Conservation (phyloP, 2,329 filamentous ascomycete species). For the Fusarium globosum region DNA sequence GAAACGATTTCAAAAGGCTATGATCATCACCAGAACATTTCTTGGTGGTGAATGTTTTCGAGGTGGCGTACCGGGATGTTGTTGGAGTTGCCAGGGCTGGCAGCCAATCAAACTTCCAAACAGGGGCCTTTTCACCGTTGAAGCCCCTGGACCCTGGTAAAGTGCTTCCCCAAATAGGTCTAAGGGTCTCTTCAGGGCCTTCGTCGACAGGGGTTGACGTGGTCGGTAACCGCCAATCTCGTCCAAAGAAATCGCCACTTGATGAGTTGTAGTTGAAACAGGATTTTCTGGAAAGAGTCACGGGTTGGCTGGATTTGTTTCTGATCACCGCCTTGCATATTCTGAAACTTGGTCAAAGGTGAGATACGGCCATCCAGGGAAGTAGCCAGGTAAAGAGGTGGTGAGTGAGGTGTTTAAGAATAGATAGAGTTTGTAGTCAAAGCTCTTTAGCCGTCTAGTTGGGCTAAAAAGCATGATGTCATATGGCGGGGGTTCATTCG, state of each 20-base stretch:
- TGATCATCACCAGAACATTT: conserved; percentile 34
- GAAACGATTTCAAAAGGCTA: conserved; percentile 35
- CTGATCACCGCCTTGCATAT: conserved; percentile 36
- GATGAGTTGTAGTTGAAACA: conserved; percentile 33
- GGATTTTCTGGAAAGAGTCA: conserved; percentile 37
- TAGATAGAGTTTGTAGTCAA: background rate
- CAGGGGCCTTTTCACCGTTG: conserved; percentile 15
- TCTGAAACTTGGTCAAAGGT: conserved; percentile 35
- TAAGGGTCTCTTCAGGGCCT: conserved; percentile 25
- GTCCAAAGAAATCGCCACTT: conserved; percentile 34
- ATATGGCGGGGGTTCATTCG: conserved; percentile 7
- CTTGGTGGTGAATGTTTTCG: conserved; percentile 29
- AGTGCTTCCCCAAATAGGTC: conserved; percentile 19
- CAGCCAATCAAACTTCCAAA: conserved; percentile 36
- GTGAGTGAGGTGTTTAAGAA: background rate
- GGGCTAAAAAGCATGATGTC: conserved; percentile 25
- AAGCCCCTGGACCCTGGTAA: conserved; percentile 18
- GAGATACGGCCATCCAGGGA: background rate
- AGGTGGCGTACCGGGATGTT: conserved; percentile 25
- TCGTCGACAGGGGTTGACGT: conserved; percentile 30
- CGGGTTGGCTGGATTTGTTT: conserved; percentile 23
- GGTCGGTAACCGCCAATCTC: conserved; percentile 37
- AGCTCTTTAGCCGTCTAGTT: conserved; percentile 8
- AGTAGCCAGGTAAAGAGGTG: background rate
- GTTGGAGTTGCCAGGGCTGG: conserved; percentile 9